Evolutionary conservation across 1,139 yeast genomes (phyloP).

Genomic region (Kurtzmaniella quercitrusa): DNA sequence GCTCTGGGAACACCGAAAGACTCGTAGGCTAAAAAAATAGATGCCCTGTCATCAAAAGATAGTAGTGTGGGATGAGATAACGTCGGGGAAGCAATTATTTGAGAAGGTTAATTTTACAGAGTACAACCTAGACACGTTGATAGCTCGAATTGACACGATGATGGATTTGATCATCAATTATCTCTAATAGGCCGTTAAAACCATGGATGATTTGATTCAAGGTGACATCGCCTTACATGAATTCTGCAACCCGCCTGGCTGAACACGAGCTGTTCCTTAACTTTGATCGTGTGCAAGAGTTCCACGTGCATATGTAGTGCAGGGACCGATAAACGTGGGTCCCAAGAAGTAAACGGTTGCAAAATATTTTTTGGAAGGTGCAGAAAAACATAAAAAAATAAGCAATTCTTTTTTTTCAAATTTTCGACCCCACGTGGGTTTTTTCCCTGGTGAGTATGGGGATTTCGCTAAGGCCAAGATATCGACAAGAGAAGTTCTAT

Average conservation of each 20-base stretch:
- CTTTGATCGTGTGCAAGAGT: neutral
- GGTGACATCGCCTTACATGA: too few species aligned
- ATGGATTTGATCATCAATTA: too few species aligned
- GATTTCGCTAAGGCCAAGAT: neutral
- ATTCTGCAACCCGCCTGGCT: neutral
- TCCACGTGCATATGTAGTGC: slow-evolving; percentile 1
- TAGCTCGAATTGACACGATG: too few species aligned
- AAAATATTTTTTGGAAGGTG: neutral
- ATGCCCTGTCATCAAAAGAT: too few species aligned
- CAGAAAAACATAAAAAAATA: neutral
- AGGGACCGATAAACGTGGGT: slow-evolving; percentile 3
- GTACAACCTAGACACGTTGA: slow-evolving; percentile 3
- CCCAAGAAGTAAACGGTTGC: neutral
- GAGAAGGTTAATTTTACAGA: slow-evolving; percentile 2
- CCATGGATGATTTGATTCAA: neutral
- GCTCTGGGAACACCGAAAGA: too few species aligned
- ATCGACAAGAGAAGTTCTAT: neutral
- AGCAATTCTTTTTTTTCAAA: neutral
- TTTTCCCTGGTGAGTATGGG: neutral
- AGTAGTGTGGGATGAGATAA: neutral
- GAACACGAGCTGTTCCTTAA: neutral
- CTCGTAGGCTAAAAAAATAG: too few species aligned
- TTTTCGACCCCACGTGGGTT: slow-evolving; percentile 2
- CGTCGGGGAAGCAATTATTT: neutral
- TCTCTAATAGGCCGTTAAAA: neutral